A percentile compares a stretch with the other conserved stretches of the same genome.
Evolutionary conservation across 306 rosid species (phyloP).

Genomic region (Sindora glabra): DNA sequence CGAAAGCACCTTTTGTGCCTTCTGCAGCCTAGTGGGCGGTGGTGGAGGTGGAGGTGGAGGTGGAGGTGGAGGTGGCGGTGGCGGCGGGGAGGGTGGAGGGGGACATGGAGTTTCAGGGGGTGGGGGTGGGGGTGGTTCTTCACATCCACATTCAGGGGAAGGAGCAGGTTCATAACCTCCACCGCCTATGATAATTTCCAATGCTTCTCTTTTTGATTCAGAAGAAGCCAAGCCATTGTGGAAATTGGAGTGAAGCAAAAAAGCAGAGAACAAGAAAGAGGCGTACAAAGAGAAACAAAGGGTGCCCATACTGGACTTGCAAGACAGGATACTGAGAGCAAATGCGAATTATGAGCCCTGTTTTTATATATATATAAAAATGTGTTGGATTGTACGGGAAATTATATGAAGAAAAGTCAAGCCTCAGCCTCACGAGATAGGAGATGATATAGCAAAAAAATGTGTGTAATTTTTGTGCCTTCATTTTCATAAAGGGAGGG

Average conservation of each 20-base stretch:
- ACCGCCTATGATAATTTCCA: conserved; percentile 34
- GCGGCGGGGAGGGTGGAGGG: not conserved
- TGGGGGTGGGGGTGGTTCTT: too few relatives aligned
- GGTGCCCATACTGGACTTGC: conserved; percentile 14
- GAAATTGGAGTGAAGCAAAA: not conserved
- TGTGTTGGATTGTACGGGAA: not conserved
- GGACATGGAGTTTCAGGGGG: too few relatives aligned
- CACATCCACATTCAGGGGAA: conserved; percentile 4
- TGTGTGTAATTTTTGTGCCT: not conserved
- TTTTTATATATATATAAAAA: not conserved
- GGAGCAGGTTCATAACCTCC: conserved; percentile 33
- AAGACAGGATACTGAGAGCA: not conserved
- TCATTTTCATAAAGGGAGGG: conserved; percentile 13
- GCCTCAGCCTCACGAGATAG: conserved; percentile 1
- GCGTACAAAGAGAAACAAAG: not conserved
- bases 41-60: not conserved
- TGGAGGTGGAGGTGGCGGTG: not conserved
- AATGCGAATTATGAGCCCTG: not conserved
- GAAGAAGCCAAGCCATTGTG: not conserved
- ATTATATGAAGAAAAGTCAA: conserved; percentile 8
- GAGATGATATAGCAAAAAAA: not conserved
- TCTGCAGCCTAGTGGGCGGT: not conserved
- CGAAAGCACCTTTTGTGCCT: conserved; percentile 10
- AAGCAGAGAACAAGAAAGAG: conserved; percentile 6
- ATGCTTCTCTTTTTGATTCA: conserved; percentile 22